phyloP scores from a whole-genome alignment of 148 eudicot genomes.

The Hydrangea macrophylla region DNA sequence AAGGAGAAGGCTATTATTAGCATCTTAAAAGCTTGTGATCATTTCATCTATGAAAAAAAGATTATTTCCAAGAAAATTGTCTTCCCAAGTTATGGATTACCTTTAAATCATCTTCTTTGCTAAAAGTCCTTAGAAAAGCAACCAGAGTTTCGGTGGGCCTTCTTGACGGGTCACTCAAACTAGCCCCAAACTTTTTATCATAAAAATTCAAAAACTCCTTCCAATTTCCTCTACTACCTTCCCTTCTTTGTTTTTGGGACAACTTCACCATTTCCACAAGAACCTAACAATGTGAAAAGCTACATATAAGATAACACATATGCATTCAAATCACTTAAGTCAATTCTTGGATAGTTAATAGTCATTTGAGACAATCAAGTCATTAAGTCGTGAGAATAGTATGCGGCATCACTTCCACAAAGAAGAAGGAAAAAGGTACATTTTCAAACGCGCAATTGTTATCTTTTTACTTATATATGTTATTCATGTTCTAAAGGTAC shows the following conservation, averaged over 20 bases:
- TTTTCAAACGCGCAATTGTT: too few species aligned
- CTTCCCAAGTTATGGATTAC: slow-evolving; percentile 24
- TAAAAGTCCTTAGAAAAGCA: slow-evolving; percentile 70
- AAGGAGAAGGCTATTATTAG: background rate
- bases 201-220: slow-evolving; percentile 63
- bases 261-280: slow-evolving; percentile 70
- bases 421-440: too few species aligned
- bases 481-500: too few species aligned
- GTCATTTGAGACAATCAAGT: background rate
- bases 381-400: background rate
- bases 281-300: slow-evolving; percentile 30
- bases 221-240: slow-evolving; percentile 81
- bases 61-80: background rate
- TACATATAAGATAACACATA: background rate
- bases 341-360: background rate
- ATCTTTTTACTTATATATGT: too few species aligned
- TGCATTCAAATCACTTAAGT: background rate
- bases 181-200: slow-evolving; percentile 67
- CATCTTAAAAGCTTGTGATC: background rate
- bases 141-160: slow-evolving; percentile 47
- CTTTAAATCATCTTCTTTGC: slow-evolving; percentile 52
- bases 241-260: slow-evolving; percentile 67
- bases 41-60: background rate
- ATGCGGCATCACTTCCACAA: background rate
- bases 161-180: slow-evolving; percentile 76